Percentiles rank a stretch among this genome's conserved stretches.
Evolutionary conservation across 345 rosid species (phyloP).

Genomic region (Cochlearia excelsa): DNA sequence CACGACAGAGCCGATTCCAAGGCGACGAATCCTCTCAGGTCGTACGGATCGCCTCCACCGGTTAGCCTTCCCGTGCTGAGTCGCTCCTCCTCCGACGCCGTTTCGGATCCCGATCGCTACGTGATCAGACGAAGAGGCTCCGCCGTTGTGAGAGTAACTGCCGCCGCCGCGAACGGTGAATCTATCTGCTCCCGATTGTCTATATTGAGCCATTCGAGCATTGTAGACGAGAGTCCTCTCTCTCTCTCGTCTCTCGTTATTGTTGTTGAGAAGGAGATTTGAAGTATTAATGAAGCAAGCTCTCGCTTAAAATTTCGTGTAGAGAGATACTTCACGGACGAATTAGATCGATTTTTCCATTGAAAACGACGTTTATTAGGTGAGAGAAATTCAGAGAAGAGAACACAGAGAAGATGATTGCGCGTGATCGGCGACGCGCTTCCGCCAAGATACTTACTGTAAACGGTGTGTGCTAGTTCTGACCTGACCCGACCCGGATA

Average conservation of each 20-base stretch:
- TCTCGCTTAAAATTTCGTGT: neutral
- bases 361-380: neutral
- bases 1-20: constrained; percentile 46
- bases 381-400: neutral
- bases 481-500: constrained; percentile 23
- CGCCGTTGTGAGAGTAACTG: constrained; percentile 42
- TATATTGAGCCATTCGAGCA: constrained; percentile 80
- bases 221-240: constrained; percentile 23
- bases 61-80: constrained; percentile 47
- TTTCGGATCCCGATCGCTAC: constrained; percentile 58
- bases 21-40: constrained; percentile 50
- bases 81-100: constrained; percentile 21
- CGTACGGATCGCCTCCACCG: constrained; percentile 66
- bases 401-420: constrained; percentile 18
- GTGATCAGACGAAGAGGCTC: constrained; percentile 52
- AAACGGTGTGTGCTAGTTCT: constrained; percentile 23
- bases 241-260: too few species aligned
- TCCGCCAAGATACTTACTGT: constrained; percentile 10
- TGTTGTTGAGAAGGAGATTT: constrained; percentile 2
- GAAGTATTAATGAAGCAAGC: constrained; percentile 38
- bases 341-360: constrained; percentile 1
- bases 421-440: constrained; percentile 36
- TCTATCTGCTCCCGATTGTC: constrained; percentile 73
- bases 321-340: constrained; percentile 28
- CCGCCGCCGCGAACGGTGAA: constrained; percentile 34